Conservation (phyloP, 176 grass and related monocot genomes). For the Cenchrus americanus region DNA sequence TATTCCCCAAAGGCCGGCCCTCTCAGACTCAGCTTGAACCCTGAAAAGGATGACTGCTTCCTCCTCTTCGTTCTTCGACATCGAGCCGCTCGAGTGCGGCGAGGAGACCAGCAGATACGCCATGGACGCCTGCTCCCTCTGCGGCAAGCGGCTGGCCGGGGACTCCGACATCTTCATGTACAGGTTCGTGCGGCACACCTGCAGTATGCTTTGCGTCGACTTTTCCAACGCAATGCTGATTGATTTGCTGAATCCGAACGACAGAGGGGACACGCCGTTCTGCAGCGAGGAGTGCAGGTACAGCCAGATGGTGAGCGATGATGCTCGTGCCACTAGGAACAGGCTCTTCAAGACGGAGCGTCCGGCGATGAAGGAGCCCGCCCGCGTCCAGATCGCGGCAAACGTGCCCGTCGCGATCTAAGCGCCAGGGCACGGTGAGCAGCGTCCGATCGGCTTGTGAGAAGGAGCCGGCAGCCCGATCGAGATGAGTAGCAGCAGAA, state of each 20-base stretch:
- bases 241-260: background rate
- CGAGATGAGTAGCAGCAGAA: constrained; percentile 17
- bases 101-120: background rate
- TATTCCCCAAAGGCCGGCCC: background rate
- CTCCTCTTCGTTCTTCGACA: constrained; percentile 35
- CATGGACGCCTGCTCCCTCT: constrained; percentile 58
- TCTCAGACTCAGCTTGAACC: background rate
- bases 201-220: background rate
- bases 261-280: constrained; percentile 70
- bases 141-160: constrained; percentile 45
- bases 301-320: constrained; percentile 50
- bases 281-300: constrained; percentile 67
- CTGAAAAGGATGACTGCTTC: constrained; percentile 28
- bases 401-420: constrained; percentile 50
- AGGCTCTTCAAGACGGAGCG: too few relatives aligned
- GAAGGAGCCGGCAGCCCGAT: background rate
- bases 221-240: background rate
- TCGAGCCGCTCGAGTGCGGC: constrained; percentile 27
- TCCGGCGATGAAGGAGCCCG: too few relatives aligned
- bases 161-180: constrained; percentile 69
- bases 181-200: constrained; percentile 18
- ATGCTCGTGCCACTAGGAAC: background rate
- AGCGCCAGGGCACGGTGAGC: background rate
- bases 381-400: background rate
- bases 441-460: background rate